Evolutionary conservation across 2,329 filamentous ascomycete species (phyloP), one percentile per base, ranked within the genome.

Genomic region (Venturia oleaginea): DNA sequence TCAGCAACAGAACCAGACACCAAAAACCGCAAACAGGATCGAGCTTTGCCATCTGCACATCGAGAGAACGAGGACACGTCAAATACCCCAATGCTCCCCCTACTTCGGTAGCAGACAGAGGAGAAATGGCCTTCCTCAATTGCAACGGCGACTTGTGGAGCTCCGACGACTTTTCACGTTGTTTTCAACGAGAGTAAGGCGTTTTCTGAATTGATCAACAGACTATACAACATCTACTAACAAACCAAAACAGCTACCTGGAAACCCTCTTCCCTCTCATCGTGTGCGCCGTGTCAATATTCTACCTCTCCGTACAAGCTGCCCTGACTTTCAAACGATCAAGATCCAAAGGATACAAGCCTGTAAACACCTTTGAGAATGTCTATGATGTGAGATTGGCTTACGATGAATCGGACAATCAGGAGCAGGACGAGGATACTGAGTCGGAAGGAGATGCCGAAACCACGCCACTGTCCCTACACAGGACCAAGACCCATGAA

Each of bases 241-340:
- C 13, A 19, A 15, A 22, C 11, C 27, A 34, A 34, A 43, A 66
- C 73, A 93, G 90, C 75, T 92, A 90, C 75, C 83, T 96, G 63
- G 87, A 90, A 76, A 85, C 90, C 66, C 80, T 96, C 59, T 81
- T 97, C 64, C 94, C 94, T 64, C 79, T 94, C 66, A 77, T 87
- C 67, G 81, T 88, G 65, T 84, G 92, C 75, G 82, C 77, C 67
- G 70, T 89, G 32, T 97, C 94, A 7, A 74, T 92, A 68, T 73
- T 89, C 62, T 81, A 86, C 69, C 83, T 96, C 65, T 69, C 82
- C 24, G 72, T 82, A 69, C 85, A 87, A 71, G 78, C 82, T 69
- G 74, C 85, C 68, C 78, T 80, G 66, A 82, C 82, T 65, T 78
- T 80, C 67, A 74, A 81, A 67, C 77, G 78, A 69, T 78, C 80